Evolutionary conservation across 345 rosid species (phyloP).

Genomic region (Abelmoschus esculentus): DNA sequence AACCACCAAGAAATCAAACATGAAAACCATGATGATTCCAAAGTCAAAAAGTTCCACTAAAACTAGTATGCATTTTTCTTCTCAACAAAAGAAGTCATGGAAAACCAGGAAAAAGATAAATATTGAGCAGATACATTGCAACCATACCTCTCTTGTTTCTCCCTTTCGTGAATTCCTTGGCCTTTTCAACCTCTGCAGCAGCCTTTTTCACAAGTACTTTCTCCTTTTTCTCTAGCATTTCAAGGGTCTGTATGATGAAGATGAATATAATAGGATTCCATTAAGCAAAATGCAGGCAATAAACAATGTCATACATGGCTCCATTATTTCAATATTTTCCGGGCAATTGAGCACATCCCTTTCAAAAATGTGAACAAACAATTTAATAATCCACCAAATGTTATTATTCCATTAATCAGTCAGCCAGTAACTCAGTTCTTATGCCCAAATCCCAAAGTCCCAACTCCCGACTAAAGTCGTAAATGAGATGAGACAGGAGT

Average conservation of each 20-base stretch:
- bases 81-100: neutral
- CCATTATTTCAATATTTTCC: too few relatives aligned
- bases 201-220: constrained; percentile 69
- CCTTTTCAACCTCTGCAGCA: constrained; percentile 60
- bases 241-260: constrained; percentile 51
- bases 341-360: neutral
- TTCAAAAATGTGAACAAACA: neutral
- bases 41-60: neutral
- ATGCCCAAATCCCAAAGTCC: neutral
- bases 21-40: neutral
- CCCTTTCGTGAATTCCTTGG: constrained; percentile 48
- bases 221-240: constrained; percentile 92
- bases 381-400: neutral
- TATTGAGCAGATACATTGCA: neutral
- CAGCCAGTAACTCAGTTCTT: neutral
- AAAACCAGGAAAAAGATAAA: neutral
- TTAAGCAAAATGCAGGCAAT: neutral
- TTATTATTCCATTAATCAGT: neutral
- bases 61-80: neutral
- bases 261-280: neutral
- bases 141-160: constrained; percentile 60
- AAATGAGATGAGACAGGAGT: too few relatives aligned
- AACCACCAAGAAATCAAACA: neutral
- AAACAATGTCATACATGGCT: too few relatives aligned
- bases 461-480: too few relatives aligned